phyloP scores from a whole-genome alignment of 441 rosid genomes.

The Syzygium syzygioides region DNA sequence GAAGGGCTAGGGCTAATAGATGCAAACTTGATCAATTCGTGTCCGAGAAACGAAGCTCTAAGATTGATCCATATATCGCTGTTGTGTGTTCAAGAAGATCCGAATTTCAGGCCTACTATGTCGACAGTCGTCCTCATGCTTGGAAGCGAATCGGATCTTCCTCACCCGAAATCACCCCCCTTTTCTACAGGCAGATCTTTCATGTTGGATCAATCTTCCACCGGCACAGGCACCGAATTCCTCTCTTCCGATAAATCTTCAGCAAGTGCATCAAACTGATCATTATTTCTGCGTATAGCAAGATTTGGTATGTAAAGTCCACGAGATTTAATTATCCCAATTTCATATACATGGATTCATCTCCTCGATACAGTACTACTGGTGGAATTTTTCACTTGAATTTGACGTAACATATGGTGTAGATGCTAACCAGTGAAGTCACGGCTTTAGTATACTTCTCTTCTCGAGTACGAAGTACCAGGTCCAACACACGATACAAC shows the following conservation, averaged over 20 bases:
- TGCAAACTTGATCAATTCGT: conserved; percentile 5
- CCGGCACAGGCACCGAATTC: not conserved
- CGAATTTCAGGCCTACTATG: conserved; percentile 33
- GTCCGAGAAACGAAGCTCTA: conserved; percentile 14
- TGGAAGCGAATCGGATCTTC: conserved; percentile 29
- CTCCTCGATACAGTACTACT: not conserved
- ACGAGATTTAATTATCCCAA: not conserved
- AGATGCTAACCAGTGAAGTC: not conserved
- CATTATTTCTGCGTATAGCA: not conserved
- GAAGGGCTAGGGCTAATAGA: conserved; percentile 25
- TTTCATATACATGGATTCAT: not conserved
- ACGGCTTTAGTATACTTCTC: not conserved
- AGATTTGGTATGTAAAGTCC: not conserved
- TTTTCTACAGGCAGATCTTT: conserved; percentile 15
- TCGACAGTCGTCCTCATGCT: conserved; percentile 34
- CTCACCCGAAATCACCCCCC: conserved; percentile 24
- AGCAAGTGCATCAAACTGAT: not conserved
- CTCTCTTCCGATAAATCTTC: not conserved
- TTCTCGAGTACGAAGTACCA: not conserved
- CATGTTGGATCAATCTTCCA: not conserved
- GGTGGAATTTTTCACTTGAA: not conserved
- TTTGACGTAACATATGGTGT: not conserved
- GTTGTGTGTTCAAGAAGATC: conserved; percentile 38
- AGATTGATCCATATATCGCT: conserved; percentile 30
- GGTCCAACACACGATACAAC: not conserved